Evolutionary conservation across 345 rosid genomes (phyloP).

Genomic region (Salix koriyanagi): DNA sequence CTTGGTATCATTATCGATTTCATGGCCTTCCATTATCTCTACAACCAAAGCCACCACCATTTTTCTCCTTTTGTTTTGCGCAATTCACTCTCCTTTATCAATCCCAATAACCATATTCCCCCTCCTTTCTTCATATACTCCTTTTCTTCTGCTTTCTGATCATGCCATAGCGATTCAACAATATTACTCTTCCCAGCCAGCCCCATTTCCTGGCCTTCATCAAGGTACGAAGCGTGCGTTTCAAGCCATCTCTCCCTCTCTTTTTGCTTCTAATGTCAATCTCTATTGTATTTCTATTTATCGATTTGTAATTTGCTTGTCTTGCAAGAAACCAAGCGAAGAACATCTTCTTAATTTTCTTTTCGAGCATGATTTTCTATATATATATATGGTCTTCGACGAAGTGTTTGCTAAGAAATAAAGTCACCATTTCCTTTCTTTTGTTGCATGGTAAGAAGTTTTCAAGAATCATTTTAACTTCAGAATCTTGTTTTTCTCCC

Average conservation of each 20-base stretch:
- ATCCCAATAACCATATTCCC: neutral
- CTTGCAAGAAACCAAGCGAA: neutral
- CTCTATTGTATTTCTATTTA: neutral
- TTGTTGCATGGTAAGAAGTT: too few relatives aligned
- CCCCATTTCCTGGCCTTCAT: conserved; percentile 11
- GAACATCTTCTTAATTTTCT: neutral
- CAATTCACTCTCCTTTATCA: conserved; percentile 28
- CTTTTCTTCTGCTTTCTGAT: conserved; percentile 9
- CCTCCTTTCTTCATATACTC: conserved; percentile 2
- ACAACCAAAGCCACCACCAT: conserved; percentile 1
- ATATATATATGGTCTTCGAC: too few relatives aligned
- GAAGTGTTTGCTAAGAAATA: too few relatives aligned
- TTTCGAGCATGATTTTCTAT: neutral
- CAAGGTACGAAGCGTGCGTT: conserved; percentile 23
- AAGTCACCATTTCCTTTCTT: too few relatives aligned
- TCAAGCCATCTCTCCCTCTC: neutral
- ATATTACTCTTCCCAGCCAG: conserved; percentile 7
- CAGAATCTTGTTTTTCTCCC: too few relatives aligned
- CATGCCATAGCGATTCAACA: neutral
- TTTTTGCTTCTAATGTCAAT: neutral
- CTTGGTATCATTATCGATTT: neutral
- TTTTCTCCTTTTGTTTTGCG: conserved; percentile 19
- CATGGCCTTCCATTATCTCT: neutral
- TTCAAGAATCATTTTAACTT: too few relatives aligned
- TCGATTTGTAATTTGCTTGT: neutral